Conservation (phyloP, 148 eudicot species). For the Cornus kousa region DNA sequence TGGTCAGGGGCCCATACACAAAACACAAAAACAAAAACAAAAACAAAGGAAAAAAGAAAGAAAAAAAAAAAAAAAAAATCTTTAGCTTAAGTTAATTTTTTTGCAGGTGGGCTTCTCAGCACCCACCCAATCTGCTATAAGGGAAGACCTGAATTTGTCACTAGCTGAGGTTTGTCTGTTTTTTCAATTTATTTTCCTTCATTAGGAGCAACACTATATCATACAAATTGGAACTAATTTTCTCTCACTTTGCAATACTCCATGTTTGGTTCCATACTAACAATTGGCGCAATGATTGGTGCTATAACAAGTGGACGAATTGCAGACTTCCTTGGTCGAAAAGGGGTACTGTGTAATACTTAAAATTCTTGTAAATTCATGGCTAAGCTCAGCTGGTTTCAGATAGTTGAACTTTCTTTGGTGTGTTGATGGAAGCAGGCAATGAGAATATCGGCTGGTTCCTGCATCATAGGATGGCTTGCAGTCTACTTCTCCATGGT, state of each 20-base stretch:
- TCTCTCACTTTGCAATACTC: slow-evolving; percentile 45
- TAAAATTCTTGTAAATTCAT: not conserved
- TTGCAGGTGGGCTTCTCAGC: slow-evolving; percentile 88
- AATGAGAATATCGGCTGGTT: slow-evolving; percentile 67
- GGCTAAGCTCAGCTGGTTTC: not conserved
- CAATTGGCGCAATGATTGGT: slow-evolving; percentile 86
- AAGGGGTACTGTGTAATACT: slow-evolving; percentile 48
- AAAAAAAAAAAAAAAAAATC: not conserved
- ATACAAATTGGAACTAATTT: not conserved
- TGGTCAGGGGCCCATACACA: slow-evolving; percentile 4
- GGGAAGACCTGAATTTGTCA: slow-evolving; percentile 59
- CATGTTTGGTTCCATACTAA: slow-evolving; percentile 70
- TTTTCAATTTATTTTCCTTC: not conserved
- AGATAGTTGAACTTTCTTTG: not conserved
- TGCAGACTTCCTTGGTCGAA: slow-evolving; percentile 63
- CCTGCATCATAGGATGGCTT: slow-evolving; percentile 83
- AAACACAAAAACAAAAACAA: not conserved
- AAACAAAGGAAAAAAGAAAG: not conserved
- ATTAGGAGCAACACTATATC: not conserved
- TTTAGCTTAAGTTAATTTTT: slow-evolving; percentile 25
- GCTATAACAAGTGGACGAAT: slow-evolving; percentile 71
- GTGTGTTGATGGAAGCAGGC: slow-evolving; percentile 40
- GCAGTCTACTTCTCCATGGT: slow-evolving; percentile 69
- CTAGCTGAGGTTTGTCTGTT: slow-evolving; percentile 45
- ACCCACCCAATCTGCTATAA: slow-evolving; percentile 73